phyloP scores from a whole-genome alignment of 169 alveolate genomes.

The Babesia ovata region DNA sequence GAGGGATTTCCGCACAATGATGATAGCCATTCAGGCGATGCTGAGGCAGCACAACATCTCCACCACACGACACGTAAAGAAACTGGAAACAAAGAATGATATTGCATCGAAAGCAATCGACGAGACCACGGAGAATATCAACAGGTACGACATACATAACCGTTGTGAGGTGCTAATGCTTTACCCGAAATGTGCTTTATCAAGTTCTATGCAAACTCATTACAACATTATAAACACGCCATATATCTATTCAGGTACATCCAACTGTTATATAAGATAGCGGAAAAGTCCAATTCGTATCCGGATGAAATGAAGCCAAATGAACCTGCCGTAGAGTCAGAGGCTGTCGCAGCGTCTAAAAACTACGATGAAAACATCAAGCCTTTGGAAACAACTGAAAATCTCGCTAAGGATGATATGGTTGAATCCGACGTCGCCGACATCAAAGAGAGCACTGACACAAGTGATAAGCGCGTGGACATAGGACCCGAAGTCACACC shows the following conservation, averaged over 20 bases:
- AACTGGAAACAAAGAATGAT: constrained; percentile 11
- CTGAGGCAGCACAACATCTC: constrained; percentile 23
- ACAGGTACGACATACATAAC: constrained; percentile 26
- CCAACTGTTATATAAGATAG: constrained; percentile 19
- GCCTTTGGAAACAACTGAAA: too few relatives aligned
- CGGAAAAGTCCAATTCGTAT: not conserved
- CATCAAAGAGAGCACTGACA: too few relatives aligned
- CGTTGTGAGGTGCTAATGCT: not conserved
- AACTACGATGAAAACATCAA: too few relatives aligned
- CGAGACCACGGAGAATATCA: constrained; percentile 43
- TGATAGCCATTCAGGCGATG: constrained; percentile 18
- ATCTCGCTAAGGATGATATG: too few relatives aligned
- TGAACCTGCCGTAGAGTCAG: too few relatives aligned
- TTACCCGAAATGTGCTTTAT: not conserved
- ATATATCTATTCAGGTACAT: constrained; percentile 44
- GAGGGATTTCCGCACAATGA: constrained; percentile 1
- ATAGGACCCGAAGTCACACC: too few relatives aligned
- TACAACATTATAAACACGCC: constrained; percentile 32
- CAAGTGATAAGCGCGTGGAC: too few relatives aligned
- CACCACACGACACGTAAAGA: constrained; percentile 12
- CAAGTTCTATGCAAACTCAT: not conserved
- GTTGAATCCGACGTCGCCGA: too few relatives aligned
- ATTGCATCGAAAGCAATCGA: constrained; percentile 2
- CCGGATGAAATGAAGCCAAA: too few relatives aligned
- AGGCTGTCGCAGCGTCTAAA: too few relatives aligned